These are phyloP conservation scores for Infundibulicybe gibba DNA, from an alignment of 768 basidiomycete species.

Conservation along the genomic window DNA sequence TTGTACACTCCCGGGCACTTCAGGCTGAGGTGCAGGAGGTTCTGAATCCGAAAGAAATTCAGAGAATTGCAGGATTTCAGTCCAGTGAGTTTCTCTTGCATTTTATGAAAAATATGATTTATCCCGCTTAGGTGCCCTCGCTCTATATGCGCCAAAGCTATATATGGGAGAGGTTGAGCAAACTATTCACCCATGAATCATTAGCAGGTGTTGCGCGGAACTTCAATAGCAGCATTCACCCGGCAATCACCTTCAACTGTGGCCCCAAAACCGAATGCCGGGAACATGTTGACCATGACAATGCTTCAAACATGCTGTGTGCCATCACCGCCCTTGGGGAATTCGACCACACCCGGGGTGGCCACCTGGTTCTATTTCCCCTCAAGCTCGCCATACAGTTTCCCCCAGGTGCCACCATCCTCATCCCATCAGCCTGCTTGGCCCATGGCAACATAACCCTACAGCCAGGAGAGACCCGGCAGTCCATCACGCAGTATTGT, in stretches of 20 bases:
- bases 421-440: conserved; percentile 14
- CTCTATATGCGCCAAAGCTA: conserved; percentile 4
- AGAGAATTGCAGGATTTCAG: too few relatives aligned
- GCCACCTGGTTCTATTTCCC: conserved; percentile 15
- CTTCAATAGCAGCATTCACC: conserved; percentile 6
- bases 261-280: conserved; percentile 6
- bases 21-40: too few relatives aligned
- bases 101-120: too few relatives aligned
- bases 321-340: conserved; percentile 9
- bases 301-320: conserved; percentile 7
- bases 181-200: not conserved
- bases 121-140: conserved; percentile 1
- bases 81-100: too few relatives aligned
- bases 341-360: conserved; percentile 9
- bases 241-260: conserved; percentile 11
- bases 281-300: conserved; percentile 8
- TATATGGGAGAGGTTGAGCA: not conserved
- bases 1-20: too few relatives aligned
- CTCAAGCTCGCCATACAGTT: conserved; percentile 8
- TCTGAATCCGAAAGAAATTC: too few relatives aligned
- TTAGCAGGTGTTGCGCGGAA: conserved; percentile 4
- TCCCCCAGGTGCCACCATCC: conserved; percentile 9
- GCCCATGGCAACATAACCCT: conserved; percentile 10
- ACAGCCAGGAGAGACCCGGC: conserved; percentile 4
- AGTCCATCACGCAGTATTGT: conserved; percentile 16